Evolutionary conservation across 495 filamentous ascomycete species (phyloP).

Genomic region (Neurospora sp.): DNA sequence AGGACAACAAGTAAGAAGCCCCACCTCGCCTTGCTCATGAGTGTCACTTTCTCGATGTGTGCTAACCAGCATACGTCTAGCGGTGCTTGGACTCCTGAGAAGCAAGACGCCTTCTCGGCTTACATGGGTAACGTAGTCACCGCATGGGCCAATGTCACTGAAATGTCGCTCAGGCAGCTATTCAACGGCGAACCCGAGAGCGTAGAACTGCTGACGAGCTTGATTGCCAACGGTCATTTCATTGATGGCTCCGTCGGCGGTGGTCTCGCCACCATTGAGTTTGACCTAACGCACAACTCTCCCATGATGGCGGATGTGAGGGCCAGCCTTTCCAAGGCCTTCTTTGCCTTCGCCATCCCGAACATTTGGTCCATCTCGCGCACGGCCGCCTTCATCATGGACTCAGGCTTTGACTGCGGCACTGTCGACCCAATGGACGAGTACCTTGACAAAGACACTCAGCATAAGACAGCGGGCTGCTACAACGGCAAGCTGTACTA

Average conservation of each 20-base stretch:
- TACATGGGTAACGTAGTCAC: conserved; percentile 14
- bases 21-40: background rate
- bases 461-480: conserved; percentile 14
- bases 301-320: background rate
- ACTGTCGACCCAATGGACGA: conserved; percentile 10
- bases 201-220: conserved; percentile 6
- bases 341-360: conserved; percentile 24
- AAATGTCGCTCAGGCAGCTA: background rate
- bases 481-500: conserved; percentile 21
- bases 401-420: conserved; percentile 21
- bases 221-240: conserved; percentile 20
- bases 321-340: conserved; percentile 9
- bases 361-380: conserved; percentile 16
- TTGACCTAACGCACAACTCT: background rate
- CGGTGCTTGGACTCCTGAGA: conserved; percentile 3
- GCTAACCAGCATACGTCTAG: background rate
- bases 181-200: conserved; percentile 12
- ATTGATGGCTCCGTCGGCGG: conserved; percentile 7
- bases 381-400: conserved; percentile 20
- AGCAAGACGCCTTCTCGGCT: conserved; percentile 9
- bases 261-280: background rate
- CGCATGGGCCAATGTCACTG: conserved; percentile 9
- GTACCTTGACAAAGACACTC: conserved; percentile 13
- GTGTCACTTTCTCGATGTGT: background rate
- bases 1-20: background rate